phyloP scores from a whole-genome alignment of 2,329 filamentous ascomycete genomes.

The Hortaea werneckii region DNA sequence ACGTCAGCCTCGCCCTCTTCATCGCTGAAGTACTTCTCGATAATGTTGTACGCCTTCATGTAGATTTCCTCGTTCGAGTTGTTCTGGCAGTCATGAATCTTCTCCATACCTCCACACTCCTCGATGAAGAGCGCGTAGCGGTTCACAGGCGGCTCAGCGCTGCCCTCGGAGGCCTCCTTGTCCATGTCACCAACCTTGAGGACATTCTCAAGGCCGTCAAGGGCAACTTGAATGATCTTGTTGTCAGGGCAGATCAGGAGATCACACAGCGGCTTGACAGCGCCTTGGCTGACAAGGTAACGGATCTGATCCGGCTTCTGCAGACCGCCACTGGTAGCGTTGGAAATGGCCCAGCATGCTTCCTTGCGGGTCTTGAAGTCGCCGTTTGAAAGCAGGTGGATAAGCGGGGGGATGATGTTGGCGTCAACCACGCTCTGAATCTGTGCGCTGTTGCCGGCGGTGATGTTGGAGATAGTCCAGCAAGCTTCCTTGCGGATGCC shows the following conservation, averaged over 20 bases:
- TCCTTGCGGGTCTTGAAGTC: constrained; percentile 99
- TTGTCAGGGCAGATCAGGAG: constrained; percentile 94
- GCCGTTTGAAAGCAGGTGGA: constrained; percentile 90
- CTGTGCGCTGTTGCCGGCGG: constrained; percentile 92
- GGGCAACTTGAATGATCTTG: constrained; percentile 98
- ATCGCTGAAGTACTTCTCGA: constrained; percentile 99
- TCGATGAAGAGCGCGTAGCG: constrained; percentile 96
- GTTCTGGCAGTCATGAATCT: constrained; percentile 99
- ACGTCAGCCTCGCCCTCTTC: constrained; percentile 81
- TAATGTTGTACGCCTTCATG: constrained; percentile 99
- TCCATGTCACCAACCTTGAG: constrained; percentile 99
- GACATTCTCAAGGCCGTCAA: constrained; percentile 97
- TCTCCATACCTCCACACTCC: constrained; percentile 98
- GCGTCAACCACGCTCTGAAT: constrained; percentile 96
- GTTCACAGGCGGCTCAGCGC: constrained; percentile 70
- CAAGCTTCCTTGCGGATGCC: constrained; percentile 98
- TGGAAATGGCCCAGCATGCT: constrained; percentile 98
- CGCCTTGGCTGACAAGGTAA: constrained; percentile 84
- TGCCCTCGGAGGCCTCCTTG: constrained; percentile 74
- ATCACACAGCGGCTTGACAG: constrained; percentile 95
- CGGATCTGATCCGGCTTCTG: constrained; percentile 99
- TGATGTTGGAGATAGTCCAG: constrained; percentile 99
- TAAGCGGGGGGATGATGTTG: constrained; percentile 91
- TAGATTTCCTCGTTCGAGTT: constrained; percentile 99
- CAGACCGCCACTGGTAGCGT: constrained; percentile 90